A percentile compares a stretch with the other conserved stretches of the same genome.
phyloP scores from a whole-genome alignment of 2,329 filamentous ascomycete genomes.

The Sclerotinia spermophila region DNA sequence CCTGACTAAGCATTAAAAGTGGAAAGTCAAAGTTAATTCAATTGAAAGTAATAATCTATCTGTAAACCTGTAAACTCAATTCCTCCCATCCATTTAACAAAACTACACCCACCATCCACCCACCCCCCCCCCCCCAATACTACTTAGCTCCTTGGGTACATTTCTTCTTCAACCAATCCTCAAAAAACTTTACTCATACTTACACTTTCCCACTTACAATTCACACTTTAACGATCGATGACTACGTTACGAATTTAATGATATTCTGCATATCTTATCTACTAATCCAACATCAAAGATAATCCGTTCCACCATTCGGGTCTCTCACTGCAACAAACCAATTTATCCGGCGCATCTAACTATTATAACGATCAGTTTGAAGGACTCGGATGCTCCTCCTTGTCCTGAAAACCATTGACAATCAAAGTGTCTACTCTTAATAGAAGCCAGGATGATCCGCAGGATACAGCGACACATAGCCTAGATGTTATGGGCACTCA shows the following conservation, averaged over 20 bases:
- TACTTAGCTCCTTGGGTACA: not conserved
- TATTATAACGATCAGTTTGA: not conserved
- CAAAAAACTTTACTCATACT: not conserved
- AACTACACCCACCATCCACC: not conserved
- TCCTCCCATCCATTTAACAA: slow-evolving; percentile 2
- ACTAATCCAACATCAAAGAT: not conserved
- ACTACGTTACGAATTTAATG: slow-evolving; percentile 20
- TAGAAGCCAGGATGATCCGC: slow-evolving; percentile 34
- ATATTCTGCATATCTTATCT: not conserved
- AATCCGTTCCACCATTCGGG: slow-evolving; percentile 1
- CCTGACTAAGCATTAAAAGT: not conserved
- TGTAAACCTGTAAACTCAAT: not conserved
- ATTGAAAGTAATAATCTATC: too few relatives aligned
- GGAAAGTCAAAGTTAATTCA: too few relatives aligned
- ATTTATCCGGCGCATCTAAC: not conserved
- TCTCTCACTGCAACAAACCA: slow-evolving; percentile 16
- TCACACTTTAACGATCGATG: slow-evolving; percentile 13
- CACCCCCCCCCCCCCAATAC: not conserved
- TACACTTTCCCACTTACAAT: not conserved
- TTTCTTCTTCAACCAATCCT: slow-evolving; percentile 1
- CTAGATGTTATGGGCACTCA: slow-evolving; percentile 37
- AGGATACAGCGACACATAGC: slow-evolving; percentile 33
- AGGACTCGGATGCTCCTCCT: slow-evolving; percentile 34
- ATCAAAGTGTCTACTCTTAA: slow-evolving; percentile 37
- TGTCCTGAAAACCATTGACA: slow-evolving; percentile 33